Evolutionary conservation across 148 eudicot species (phyloP).

Genomic region (Linanthus parryae): DNA sequence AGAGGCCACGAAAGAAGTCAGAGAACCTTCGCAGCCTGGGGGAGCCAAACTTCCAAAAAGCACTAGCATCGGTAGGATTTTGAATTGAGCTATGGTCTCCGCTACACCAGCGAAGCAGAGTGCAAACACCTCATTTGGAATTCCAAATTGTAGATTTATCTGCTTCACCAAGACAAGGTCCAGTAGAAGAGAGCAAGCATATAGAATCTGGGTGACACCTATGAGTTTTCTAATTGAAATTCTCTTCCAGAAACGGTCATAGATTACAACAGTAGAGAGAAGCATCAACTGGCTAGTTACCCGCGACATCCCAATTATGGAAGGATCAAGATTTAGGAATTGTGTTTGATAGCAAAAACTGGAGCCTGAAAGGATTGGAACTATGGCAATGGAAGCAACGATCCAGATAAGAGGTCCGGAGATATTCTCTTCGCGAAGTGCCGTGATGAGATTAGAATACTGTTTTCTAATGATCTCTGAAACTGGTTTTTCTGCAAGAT

Average conservation of each 20-base stretch:
- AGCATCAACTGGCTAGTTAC: slow-evolving; percentile 74
- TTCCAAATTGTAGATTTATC: slow-evolving; percentile 47
- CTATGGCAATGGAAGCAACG: slow-evolving; percentile 54
- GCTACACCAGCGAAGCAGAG: slow-evolving; percentile 83
- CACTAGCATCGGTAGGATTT: slow-evolving; percentile 71
- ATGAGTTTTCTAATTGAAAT: slow-evolving; percentile 59
- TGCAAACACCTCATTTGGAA: slow-evolving; percentile 56
- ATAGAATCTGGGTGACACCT: slow-evolving; percentile 38
- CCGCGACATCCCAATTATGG: slow-evolving; percentile 67
- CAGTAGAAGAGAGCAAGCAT: slow-evolving; percentile 70
- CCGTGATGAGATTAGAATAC: slow-evolving; percentile 48
- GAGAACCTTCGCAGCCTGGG: slow-evolving; percentile 83
- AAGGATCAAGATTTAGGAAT: slow-evolving; percentile 61
- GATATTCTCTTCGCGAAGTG: slow-evolving; percentile 41
- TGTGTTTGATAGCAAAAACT: slow-evolving; percentile 88
- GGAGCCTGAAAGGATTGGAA: slow-evolving; percentile 82
- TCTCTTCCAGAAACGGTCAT: slow-evolving; percentile 48
- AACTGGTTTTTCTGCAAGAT: slow-evolving; percentile 17
- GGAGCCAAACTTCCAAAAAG: slow-evolving; percentile 88
- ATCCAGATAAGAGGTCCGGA: slow-evolving; percentile 62
- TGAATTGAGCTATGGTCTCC: slow-evolving; percentile 66
- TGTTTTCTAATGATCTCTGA: slow-evolving; percentile 39
- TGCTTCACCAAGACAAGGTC: slow-evolving; percentile 69
- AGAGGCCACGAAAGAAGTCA: slow-evolving; percentile 78
- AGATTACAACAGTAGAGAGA: slow-evolving; percentile 44